Base-by-base conservation (phyloP, 2,329 filamentous ascomycete genomes). In the Neopestalotiopsis sp. region DNA sequence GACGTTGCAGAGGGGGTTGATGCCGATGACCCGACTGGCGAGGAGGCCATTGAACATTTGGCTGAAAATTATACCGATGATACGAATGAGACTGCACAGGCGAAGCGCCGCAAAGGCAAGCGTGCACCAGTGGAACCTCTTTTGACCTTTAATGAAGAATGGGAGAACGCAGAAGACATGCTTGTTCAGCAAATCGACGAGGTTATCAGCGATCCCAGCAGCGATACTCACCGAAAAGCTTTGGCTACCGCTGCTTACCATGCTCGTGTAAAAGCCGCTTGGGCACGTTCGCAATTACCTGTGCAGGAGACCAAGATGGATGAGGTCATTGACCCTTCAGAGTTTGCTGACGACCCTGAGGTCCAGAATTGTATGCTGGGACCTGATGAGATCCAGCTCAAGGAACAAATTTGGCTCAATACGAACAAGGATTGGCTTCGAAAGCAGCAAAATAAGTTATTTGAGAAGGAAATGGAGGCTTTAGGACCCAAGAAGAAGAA, bases 371-470 rank as follows among this genome's bases (percentile, higher is more conserved):
- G 95, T 76, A 81, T 94, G 45, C 85, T 98, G 4, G 88, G 87
- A 0, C 88, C 91, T 1, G 88, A 89, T 3, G 95, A 98, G 81
- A 89, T 91, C 2, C 88, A 88, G 42, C 89, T 94, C 76, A 98
- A 98, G 79, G 95, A 98, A 79, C 90, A 90, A 69, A 93, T 98
- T 66, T 99, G 96, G 96, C 90, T 97, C 58, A 95, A 95, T 69
- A 91, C 95, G 77, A 98, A 99, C 80, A 94, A 96, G 78, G 94
- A 97, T 73, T 99, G 95, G 88, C 85, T 99, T 52, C 92, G 95
- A 9, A 88, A 90, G 63, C 92, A 97, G 77, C 94, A 98, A 76
- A 90, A 93, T 70, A 97, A 96, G 79, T 86, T 92, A 6, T 91
- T 97, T 68, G 89, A 92, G 52, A 88, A 90, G 69, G 93, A 94